phyloP scores from a whole-genome alignment of 2,329 filamentous ascomycete genomes.

The Sporothrix humicola region DNA sequence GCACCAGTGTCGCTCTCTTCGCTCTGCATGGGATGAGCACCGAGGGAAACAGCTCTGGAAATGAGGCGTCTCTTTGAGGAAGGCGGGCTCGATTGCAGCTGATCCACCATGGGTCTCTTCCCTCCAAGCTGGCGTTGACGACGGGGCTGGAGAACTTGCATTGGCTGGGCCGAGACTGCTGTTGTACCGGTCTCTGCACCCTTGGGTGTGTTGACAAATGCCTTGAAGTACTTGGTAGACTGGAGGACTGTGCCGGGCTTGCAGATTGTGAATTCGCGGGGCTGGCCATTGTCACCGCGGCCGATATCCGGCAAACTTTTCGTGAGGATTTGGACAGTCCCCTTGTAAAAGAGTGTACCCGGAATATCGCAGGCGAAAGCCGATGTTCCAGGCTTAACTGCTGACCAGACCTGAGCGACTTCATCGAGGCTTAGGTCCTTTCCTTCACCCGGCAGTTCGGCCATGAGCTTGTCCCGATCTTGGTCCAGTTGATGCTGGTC shows the following conservation, averaged over 20 bases:
- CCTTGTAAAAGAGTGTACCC: background rate
- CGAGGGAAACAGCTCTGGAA: background rate
- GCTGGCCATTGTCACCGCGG: background rate
- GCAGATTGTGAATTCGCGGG: background rate
- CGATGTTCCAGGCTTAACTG: background rate
- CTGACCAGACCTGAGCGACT: conserved; percentile 14
- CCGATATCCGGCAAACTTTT: conserved; percentile 29
- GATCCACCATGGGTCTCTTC: background rate
- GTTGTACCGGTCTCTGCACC: background rate
- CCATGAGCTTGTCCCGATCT: conserved; percentile 15
- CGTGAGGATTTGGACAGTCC: conserved; percentile 21
- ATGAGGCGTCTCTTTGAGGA: conserved; percentile 15
- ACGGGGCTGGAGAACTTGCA: background rate
- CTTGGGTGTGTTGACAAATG: background rate
- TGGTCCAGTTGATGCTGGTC: background rate
- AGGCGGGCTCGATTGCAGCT: background rate
- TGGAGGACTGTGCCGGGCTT: conserved; percentile 25
- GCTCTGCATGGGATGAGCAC: background rate
- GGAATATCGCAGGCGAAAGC: no score
- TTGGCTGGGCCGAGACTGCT: background rate
- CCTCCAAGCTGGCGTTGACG: background rate
- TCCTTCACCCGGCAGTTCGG: background rate
- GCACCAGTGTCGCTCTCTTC: background rate
- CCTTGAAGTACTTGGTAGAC: conserved; percentile 39
- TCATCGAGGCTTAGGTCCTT: background rate